Evolutionary conservation across 345 rosid genomes (phyloP), one percentile per base, ranked within the genome.

Genomic region (Ceriops decandra): DNA sequence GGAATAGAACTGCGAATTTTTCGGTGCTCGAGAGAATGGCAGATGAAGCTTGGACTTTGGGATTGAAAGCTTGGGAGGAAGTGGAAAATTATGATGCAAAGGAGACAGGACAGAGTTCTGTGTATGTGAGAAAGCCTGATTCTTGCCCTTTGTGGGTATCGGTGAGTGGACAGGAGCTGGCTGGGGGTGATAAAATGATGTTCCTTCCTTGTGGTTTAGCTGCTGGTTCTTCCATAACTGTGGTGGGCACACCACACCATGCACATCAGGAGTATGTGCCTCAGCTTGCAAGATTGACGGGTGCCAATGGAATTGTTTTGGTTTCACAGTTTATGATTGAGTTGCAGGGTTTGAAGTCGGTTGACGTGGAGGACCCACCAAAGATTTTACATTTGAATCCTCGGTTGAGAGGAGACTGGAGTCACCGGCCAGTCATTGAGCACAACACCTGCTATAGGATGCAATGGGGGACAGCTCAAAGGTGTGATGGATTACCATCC

Each of bases 401-500:
- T 71, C 83, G 99, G 67, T 60, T 95, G 62, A 91, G 74, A 77
- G 99, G 99, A 70, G 99, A 95, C 80, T 95, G 99, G 99, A 95
- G 83, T 75, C 86, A 62, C 27, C 74, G 60, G 33, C 93, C 99
- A 0, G 93, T 95, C 61, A 90, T 95, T 82, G 99, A 95, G 79
- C 99, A 95, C 63, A 95, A 95, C 77, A 91, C 97, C 35, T 95
- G 99, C 80, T 91, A 95, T 75, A 88, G 99, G 83, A 95, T 95
- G 99, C 99, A 91, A 68, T 95, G 99, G 99, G 96, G 99, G 22
- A 71, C 84, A 60, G 90, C 91, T 81, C 99, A 91, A 57, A 91
- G 99, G 73, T 95, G 99, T 64, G 92, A 91, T 72, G 99, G 97
- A 67, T 74, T 85, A 64, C 86, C 83, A 57, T 95, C 99, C 52